phyloP scores from a whole-genome alignment of 1,284 basidiomycete species.

The Melanopsichium pennsylvanicum region DNA sequence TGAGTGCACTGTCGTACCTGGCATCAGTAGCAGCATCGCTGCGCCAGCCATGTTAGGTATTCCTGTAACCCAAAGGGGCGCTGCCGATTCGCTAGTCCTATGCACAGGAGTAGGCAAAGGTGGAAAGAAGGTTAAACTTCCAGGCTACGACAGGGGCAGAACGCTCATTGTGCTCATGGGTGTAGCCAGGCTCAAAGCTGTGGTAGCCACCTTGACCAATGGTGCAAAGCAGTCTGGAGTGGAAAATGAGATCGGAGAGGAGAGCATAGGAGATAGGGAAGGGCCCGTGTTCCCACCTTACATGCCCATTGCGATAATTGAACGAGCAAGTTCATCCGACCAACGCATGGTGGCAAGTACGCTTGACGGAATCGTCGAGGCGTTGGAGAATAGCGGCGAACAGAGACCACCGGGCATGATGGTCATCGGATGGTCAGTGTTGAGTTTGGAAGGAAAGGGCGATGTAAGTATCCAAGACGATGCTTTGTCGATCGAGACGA shows the following conservation, averaged over 20 bases:
- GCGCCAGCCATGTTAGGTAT: conserved; percentile 88
- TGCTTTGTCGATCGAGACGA: conserved; percentile 17
- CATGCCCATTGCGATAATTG: conserved; percentile 88
- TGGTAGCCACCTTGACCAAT: conserved; percentile 73
- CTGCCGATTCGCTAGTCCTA: conserved; percentile 84
- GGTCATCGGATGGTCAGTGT: conserved; percentile 84
- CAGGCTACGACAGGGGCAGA: conserved; percentile 82
- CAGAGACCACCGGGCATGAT: conserved; percentile 96
- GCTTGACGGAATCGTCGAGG: conserved; percentile 75
- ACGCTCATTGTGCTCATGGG: conserved; percentile 92
- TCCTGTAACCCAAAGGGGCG: conserved; percentile 93
- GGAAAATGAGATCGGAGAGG: neutral
- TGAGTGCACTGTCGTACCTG: conserved; percentile 84
- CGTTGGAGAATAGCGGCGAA: conserved; percentile 78
- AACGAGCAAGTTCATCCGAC: conserved; percentile 89
- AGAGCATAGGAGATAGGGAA: conserved; percentile 48
- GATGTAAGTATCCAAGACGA: conserved; percentile 71
- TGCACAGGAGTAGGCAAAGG: conserved; percentile 91
- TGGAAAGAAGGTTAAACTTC: conserved; percentile 83
- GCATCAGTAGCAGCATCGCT: conserved; percentile 85
- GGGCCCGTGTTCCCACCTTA: conserved; percentile 78
- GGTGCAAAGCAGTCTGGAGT: conserved; percentile 8
- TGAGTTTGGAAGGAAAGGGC: conserved; percentile 69
- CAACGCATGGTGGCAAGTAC: conserved; percentile 86
- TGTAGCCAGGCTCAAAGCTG: conserved; percentile 80